phyloP scores from a whole-genome alignment of 139 green algal species.

The Chlamydomonas schloesseri region DNA sequence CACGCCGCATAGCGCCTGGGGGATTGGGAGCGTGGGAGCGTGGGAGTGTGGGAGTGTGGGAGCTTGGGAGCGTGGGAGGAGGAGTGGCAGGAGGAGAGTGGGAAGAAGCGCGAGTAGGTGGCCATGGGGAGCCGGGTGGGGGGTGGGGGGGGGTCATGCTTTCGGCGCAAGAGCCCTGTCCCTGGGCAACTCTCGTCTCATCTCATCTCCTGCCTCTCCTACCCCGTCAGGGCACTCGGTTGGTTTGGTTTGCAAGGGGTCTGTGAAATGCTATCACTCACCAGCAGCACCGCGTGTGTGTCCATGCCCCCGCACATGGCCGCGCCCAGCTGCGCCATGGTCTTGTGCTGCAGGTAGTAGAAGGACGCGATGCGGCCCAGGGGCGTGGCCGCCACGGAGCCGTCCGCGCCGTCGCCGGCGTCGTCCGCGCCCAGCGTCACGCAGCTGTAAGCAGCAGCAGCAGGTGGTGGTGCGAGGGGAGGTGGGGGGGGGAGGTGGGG shows the following conservation, averaged over 20 bases:
- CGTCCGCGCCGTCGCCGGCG: constrained; percentile 75
- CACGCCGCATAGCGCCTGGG: constrained; percentile 75
- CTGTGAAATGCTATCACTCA: no score
- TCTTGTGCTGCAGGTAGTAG: constrained; percentile 97
- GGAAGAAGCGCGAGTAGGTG: no score
- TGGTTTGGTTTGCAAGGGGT: no score
- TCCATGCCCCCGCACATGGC: constrained; percentile 72
- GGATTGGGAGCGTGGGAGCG: background rate
- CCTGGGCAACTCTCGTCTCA: no score
- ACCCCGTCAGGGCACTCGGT: no score
- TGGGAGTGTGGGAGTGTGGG: background rate
- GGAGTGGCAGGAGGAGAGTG: background rate
- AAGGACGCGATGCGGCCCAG: constrained; percentile 89
- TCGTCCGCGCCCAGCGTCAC: constrained; percentile 52
- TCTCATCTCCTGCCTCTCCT: no score
- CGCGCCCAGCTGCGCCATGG: constrained; percentile 80
- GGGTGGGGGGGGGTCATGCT: no score
- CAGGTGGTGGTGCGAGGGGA: background rate
- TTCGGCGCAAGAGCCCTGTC: no score
- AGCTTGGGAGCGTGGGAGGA: background rate
- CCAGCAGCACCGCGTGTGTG: constrained; percentile 67
- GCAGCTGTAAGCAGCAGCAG: no score
- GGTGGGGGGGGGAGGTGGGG: background rate
- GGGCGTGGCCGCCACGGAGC: constrained; percentile 64
- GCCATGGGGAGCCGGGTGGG: no score